Evolutionary conservation across 2,329 filamentous ascomycete species (phyloP).

Genomic region (Fusarium palustre): DNA sequence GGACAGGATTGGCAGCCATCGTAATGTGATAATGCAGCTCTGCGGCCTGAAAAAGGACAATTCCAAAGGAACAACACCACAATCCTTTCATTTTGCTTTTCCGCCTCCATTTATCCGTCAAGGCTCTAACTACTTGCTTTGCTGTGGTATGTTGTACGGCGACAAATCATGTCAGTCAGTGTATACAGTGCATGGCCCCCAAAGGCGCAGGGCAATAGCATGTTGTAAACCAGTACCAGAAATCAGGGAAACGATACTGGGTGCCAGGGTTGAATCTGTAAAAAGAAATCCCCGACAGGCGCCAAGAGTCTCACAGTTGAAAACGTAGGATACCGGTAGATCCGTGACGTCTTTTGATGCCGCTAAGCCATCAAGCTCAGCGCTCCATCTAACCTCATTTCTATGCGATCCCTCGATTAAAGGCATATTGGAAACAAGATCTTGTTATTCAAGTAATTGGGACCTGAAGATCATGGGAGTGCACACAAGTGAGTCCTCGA

Average conservation of each 20-base stretch:
- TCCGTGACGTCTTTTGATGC: constrained; percentile 31
- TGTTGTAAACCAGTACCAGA: not conserved
- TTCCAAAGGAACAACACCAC: constrained; percentile 14
- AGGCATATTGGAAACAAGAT: not conserved
- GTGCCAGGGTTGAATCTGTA: constrained; percentile 4
- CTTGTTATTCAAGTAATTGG: not conserved
- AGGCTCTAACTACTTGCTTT: not conserved
- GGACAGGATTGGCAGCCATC: not conserved
- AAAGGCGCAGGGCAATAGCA: not conserved
- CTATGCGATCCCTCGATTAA: not conserved
- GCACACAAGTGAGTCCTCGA: not conserved
- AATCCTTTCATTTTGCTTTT: not conserved
- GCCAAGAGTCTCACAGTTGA: not conserved
- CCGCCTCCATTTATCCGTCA: constrained; percentile 13
- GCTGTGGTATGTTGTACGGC: not conserved
- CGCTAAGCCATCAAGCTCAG: constrained; percentile 25
- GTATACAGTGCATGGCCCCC: constrained; percentile 7
- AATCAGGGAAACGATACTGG: constrained; percentile 13
- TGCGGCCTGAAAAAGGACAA: constrained; percentile 4
- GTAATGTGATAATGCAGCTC: constrained; percentile 19
- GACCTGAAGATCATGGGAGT: not conserved
- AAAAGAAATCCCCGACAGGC: constrained; percentile 25
- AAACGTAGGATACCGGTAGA: not conserved
- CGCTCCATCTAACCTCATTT: constrained; percentile 34
- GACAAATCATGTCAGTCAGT: not conserved